Conservation (phyloP, 176 grass and related monocot genomes). For the Neostapfia colusana region DNA sequence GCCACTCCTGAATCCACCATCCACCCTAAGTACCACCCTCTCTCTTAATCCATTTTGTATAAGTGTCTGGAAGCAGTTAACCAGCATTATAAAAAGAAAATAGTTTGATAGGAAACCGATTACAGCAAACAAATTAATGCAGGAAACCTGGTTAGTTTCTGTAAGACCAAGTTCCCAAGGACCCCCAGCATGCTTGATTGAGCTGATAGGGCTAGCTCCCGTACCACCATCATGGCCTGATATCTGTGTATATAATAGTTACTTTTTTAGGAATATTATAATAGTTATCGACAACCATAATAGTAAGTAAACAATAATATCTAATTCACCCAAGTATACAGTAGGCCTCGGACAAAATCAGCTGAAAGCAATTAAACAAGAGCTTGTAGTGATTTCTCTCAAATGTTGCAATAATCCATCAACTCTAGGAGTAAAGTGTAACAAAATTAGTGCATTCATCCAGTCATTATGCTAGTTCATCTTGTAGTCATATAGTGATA, state of each 20-base stretch:
- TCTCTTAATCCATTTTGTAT: constrained; percentile 95
- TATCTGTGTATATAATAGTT: constrained; percentile 67
- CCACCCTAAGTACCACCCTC: constrained; percentile 92
- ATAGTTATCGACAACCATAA: constrained; percentile 23
- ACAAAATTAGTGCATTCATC: constrained; percentile 20
- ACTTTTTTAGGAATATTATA: constrained; percentile 25
- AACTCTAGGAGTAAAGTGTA: neutral
- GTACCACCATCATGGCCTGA: constrained; percentile 99
- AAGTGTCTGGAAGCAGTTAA: constrained; percentile 62
- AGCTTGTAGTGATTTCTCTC: constrained; percentile 4
- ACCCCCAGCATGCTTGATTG: constrained; percentile 98
- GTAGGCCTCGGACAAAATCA: no score
- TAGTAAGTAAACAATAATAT: constrained; percentile 17
- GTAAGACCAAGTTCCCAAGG: constrained; percentile 99
- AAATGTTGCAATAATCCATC: constrained; percentile 25
- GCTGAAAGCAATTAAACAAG: constrained; percentile 3
- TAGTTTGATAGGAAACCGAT: constrained; percentile 8
- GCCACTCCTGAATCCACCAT: constrained; percentile 98
- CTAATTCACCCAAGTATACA: neutral
- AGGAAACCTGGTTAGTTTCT: constrained; percentile 98
- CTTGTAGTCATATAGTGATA: neutral
- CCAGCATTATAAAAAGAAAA: constrained; percentile 45
- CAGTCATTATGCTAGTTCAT: neutral
- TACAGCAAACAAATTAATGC: constrained; percentile 27
- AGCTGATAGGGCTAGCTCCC: constrained; percentile 97